phyloP scores from a whole-genome alignment of 1,139 yeast genomes.

The Hyphopichia pseudoburtonii region DNA sequence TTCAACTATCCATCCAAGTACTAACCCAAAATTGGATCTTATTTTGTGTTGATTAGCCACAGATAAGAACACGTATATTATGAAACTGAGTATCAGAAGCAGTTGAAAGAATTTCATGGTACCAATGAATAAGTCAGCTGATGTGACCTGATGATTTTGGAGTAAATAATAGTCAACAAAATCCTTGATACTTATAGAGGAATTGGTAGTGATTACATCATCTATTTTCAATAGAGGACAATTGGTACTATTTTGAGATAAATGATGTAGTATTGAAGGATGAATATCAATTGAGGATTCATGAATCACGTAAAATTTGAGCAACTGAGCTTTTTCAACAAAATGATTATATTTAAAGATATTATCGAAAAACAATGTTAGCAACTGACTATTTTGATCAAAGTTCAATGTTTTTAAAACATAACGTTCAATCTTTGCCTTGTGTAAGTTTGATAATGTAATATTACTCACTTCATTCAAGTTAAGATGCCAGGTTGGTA shows the following conservation, averaged over 20 bases:
- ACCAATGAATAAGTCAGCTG: constrained; percentile 10
- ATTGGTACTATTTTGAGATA: background rate
- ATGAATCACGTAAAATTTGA: constrained; percentile 37
- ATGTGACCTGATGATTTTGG: constrained; percentile 13
- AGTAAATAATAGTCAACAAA: constrained; percentile 22
- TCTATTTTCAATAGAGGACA: background rate
- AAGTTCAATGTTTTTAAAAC: constrained; percentile 28
- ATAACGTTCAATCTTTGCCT: constrained; percentile 14
- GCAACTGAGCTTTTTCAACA: constrained; percentile 42
- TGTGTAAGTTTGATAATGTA: background rate
- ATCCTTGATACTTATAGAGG: constrained; percentile 15
- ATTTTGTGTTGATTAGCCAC: constrained; percentile 55
- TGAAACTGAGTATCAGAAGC: constrained; percentile 11
- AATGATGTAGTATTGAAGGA: background rate
- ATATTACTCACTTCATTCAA: background rate
- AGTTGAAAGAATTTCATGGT: constrained; percentile 10
- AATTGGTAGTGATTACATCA: constrained; percentile 7
- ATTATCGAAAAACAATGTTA: constrained; percentile 38
- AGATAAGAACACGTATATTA: constrained; percentile 38
- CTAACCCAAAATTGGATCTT: constrained; percentile 58
- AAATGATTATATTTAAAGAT: constrained; percentile 50
- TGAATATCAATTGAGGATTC: background rate
- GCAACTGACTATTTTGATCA: constrained; percentile 17
- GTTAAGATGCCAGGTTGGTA: constrained; percentile 14
- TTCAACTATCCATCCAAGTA: constrained; percentile 61